These are phyloP conservation scores for Micromonas pusilla DNA, from an alignment of 139 green algal genomes.

Conservation along the genomic window DNA sequence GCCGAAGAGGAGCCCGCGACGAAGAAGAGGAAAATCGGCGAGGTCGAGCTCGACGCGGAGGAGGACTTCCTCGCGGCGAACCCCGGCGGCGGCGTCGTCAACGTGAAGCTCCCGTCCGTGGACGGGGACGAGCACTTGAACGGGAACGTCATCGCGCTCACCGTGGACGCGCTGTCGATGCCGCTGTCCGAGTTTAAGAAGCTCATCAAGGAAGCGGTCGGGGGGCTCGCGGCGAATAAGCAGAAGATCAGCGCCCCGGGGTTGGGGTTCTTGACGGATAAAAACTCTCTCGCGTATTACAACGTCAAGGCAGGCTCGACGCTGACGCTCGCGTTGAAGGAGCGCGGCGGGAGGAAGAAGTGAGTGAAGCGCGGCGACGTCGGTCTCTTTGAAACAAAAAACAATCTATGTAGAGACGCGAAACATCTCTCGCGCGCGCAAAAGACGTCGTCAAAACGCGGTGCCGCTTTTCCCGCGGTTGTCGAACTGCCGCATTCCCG, in stretches of 20 bases:
- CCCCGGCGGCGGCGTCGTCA: slow-evolving; percentile 20
- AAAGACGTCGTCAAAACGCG: slow-evolving; percentile 3
- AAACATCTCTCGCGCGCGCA: not conserved
- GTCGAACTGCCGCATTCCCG: slow-evolving; percentile 8
- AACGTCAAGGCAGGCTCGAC: not conserved
- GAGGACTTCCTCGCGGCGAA: slow-evolving; percentile 37
- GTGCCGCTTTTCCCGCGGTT: not conserved
- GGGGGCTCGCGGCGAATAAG: slow-evolving; percentile 40
- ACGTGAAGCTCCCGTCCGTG: slow-evolving; percentile 26
- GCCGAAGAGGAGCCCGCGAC: slow-evolving; percentile 36
- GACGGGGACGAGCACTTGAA: slow-evolving; percentile 32
- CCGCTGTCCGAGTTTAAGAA: slow-evolving; percentile 31
- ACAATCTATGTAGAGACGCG: not conserved
- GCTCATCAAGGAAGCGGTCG: slow-evolving; percentile 18
- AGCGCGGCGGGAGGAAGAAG: slow-evolving; percentile 15
- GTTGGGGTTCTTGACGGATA: slow-evolving; percentile 19
- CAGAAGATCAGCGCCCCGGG: slow-evolving; percentile 32
- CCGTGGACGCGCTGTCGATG: slow-evolving; percentile 17
- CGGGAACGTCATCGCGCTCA: slow-evolving; percentile 33
- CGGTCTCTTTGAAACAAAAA: not conserved
- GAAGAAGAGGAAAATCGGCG: slow-evolving; percentile 36
- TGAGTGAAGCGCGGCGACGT: not conserved
- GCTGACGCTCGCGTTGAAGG: not conserved
- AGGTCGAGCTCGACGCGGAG: slow-evolving; percentile 32
- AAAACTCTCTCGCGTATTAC: slow-evolving; percentile 19